A percentile compares a stretch with the other conserved stretches of the same genome.
phyloP scores from a whole-genome alignment of 805 yeast species.

The Clavispora carvajalis region DNA sequence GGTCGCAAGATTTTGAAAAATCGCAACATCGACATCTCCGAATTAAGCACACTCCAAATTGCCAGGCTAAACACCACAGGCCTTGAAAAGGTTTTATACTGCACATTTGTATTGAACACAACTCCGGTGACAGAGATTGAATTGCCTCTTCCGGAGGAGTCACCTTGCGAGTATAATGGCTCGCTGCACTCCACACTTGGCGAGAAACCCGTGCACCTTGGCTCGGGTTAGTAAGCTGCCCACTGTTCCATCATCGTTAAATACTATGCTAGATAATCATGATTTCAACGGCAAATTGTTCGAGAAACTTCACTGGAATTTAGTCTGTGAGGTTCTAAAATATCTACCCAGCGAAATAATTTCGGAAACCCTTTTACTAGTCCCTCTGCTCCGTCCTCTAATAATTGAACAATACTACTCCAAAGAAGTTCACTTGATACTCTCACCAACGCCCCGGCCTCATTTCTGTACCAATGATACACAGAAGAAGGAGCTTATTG shows the following conservation, averaged over 20 bases:
- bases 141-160: no score
- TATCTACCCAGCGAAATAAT: slow-evolving; percentile 8
- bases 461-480: slow-evolving; percentile 8
- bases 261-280: not conserved
- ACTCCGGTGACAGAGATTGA: no score
- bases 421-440: slow-evolving; percentile 29
- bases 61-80: no score
- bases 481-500: slow-evolving; percentile 9
- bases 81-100: no score
- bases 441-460: slow-evolving; percentile 27
- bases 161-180: no score
- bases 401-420: slow-evolving; percentile 23
- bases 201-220: not conserved
- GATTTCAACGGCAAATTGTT: not conserved
- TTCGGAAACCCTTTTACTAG: slow-evolving; percentile 8
- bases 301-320: slow-evolving; percentile 9
- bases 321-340: slow-evolving; percentile 7
- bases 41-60: no score
- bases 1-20: no score
- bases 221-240: not conserved
- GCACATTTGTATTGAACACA: no score
- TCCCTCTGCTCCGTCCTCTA: slow-evolving; percentile 17
- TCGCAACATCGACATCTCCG: no score
- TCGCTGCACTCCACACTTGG: no score
- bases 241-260: no score